phyloP scores from a whole-genome alignment of 192 early-diverging fungal genomes.

The Coemansia guatemalensis region DNA sequence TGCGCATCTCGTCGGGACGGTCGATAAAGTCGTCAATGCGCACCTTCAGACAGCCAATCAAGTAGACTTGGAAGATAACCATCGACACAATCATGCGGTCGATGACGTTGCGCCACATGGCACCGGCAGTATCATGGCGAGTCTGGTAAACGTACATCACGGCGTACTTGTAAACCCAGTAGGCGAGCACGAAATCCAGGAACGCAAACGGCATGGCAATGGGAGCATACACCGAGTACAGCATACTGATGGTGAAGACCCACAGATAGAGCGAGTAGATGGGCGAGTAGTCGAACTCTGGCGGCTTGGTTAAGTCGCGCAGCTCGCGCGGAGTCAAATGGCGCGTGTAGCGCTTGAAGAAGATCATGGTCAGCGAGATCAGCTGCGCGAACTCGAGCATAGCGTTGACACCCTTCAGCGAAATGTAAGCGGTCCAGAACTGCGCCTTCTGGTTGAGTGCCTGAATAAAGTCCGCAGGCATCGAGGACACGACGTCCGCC shows the following conservation, averaged over 20 bases:
- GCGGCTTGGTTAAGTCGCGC: conserved; percentile 62
- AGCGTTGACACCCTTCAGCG: conserved; percentile 63
- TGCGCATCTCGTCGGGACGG: conserved; percentile 21
- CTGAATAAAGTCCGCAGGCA: conserved; percentile 43
- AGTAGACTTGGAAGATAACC: conserved; percentile 66
- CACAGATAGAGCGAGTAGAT: conserved; percentile 70
- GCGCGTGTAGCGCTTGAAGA: conserved; percentile 59
- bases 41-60: conserved; percentile 58
- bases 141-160: conserved; percentile 78
- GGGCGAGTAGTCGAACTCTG: conserved; percentile 69
- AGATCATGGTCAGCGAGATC: conserved; percentile 57
- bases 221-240: conserved; percentile 72
- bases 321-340: conserved; percentile 70
- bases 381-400: conserved; percentile 71
- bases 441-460: conserved; percentile 54
- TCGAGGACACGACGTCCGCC: conserved; percentile 35
- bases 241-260: conserved; percentile 68
- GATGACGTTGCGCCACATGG: conserved; percentile 68
- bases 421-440: conserved; percentile 78
- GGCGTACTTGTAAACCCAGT: conserved; percentile 71
- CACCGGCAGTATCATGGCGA: conserved; percentile 66
- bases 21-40: conserved; percentile 59
- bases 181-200: conserved; percentile 63
- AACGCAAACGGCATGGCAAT: conserved; percentile 65
- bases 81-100: conserved; percentile 68